These are phyloP conservation scores for Haplosporangium gracile DNA, from an alignment of 192 early-diverging fungal species.

Conservation along the genomic window DNA sequence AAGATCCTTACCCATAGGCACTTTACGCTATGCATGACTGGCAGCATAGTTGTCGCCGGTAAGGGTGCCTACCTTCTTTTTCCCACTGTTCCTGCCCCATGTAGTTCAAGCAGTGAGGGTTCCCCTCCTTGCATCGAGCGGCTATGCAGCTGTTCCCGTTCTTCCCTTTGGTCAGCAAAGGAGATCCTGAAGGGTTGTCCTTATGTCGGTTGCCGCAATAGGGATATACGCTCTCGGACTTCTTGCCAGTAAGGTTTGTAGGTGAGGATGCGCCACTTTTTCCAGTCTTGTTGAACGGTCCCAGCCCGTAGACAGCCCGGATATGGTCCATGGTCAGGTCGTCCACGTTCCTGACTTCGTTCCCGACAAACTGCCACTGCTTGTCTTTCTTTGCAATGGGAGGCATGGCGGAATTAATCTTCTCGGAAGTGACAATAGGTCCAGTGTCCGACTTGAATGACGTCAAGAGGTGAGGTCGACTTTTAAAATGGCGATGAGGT, in stretches of 20 bases:
- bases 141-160: not conserved
- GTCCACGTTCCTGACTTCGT: slow-evolving; percentile 16
- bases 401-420: slow-evolving; percentile 15
- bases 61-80: slow-evolving; percentile 25
- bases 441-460: not conserved
- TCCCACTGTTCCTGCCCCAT: slow-evolving; percentile 55
- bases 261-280: too few relatives aligned
- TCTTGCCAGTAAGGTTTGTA: not conserved
- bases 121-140: slow-evolving; percentile 43
- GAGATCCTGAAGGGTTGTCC: not conserved
- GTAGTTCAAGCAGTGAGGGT: slow-evolving; percentile 54
- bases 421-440: not conserved
- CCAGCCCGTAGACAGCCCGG: slow-evolving; percentile 28
- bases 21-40: not conserved
- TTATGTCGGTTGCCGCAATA: slow-evolving; percentile 35
- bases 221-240: not conserved
- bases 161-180: not conserved
- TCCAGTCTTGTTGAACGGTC: not conserved
- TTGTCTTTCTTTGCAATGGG: slow-evolving; percentile 19
- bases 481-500: not conserved
- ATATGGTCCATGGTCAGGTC: slow-evolving; percentile 33
- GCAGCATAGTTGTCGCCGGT: not conserved
- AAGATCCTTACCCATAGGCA: not conserved
- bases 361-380: slow-evolving; percentile 36
- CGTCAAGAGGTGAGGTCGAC: not conserved